Evolutionary conservation across 2,329 filamentous ascomycete genomes (phyloP).

Genomic region (Hypocrella siamensis): DNA sequence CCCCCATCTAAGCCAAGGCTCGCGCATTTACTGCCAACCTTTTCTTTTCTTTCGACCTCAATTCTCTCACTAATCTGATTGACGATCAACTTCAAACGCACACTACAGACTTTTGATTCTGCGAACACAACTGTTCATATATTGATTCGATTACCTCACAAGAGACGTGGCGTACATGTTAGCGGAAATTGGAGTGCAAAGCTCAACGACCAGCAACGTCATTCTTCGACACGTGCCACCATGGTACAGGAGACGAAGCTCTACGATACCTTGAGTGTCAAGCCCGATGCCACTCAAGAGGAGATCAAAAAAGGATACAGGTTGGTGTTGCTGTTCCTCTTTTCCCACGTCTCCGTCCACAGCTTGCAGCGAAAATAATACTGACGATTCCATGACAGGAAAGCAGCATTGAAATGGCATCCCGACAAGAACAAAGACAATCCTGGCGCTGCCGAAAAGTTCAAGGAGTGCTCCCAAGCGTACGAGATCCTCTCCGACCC

Average conservation of each 20-base stretch:
- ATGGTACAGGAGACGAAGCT: conserved; percentile 96
- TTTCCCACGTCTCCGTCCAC: not conserved
- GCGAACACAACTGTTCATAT: too few species aligned
- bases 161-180: too few species aligned
- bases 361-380: conserved; percentile 1
- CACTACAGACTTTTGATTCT: too few species aligned
- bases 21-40: too few species aligned
- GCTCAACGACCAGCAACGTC: not conserved
- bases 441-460: conserved; percentile 72
- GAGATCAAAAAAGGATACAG: conserved; percentile 96
- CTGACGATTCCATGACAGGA: conserved; percentile 37
- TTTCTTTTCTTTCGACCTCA: not conserved
- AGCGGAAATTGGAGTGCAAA: too few species aligned
- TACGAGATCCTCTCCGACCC: conserved; percentile 97
- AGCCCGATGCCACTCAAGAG: conserved; percentile 69
- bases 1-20: too few species aligned
- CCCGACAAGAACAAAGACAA: conserved; percentile 98
- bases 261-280: conserved; percentile 73
- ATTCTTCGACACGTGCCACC: conserved; percentile 15
- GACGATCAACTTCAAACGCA: too few species aligned
- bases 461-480: conserved; percentile 95
- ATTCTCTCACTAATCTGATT: conserved; percentile 2
- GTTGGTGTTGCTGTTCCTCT: conserved; percentile 30
- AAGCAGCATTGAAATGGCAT: conserved; percentile 81
- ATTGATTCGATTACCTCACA: too few species aligned